Percentiles rank a stretch among this genome's conserved stretches.
phyloP scores from a whole-genome alignment of 352 stramenopile genomes.

The Thalassiosira livingstoniorum region DNA sequence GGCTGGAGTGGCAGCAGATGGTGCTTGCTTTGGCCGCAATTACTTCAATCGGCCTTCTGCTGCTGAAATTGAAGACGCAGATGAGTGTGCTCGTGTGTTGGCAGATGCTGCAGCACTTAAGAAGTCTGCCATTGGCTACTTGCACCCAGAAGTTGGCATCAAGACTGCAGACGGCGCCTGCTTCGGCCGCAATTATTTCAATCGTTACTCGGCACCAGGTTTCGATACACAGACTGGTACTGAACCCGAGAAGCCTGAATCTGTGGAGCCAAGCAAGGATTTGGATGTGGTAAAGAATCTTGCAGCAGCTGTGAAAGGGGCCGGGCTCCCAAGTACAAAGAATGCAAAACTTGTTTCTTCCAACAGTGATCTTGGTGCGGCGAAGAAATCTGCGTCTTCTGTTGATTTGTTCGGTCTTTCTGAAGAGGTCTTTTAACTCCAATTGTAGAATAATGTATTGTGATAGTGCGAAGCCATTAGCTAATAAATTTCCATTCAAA shows the following conservation, averaged over 20 bases:
- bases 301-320: constrained; percentile 28
- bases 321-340: constrained; percentile 52
- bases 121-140: constrained; percentile 24
- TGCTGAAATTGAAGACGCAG: constrained; percentile 26
- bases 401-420: constrained; percentile 59
- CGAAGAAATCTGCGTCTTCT: constrained; percentile 54
- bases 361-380: constrained; percentile 14
- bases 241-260: constrained; percentile 3
- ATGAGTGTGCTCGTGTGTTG: background rate
- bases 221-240: constrained; percentile 44
- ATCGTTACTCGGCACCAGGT: constrained; percentile 51
- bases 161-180: constrained; percentile 28
- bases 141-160: constrained; percentile 58
- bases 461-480: too few species aligned
- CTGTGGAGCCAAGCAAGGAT: too few species aligned
- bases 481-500: too few species aligned
- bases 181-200: constrained; percentile 71
- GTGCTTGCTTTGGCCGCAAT: constrained; percentile 57
- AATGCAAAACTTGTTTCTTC: constrained; percentile 32
- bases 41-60: constrained; percentile 68
- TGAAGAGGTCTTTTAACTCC: constrained; percentile 48
- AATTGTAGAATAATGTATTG: too few species aligned
- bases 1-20: constrained; percentile 43
- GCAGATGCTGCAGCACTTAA: constrained; percentile 41
- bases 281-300: constrained; percentile 13